Conservation (phyloP, 352 stramenopile genomes). For the Globisporangium cederbergense region DNA sequence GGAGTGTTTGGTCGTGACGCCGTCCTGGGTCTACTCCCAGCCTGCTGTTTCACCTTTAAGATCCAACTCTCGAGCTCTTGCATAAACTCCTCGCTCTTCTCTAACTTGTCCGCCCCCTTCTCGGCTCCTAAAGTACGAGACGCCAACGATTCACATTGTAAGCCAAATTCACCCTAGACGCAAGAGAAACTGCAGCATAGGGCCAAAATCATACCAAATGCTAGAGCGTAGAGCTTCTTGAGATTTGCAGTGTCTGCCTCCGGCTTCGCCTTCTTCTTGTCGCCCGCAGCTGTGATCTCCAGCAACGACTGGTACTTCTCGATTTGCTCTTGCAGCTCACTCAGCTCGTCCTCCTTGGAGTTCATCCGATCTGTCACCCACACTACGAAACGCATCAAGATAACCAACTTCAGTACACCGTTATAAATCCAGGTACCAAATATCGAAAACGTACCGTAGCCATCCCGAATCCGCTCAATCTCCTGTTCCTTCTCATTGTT, state of each 20-base stretch:
- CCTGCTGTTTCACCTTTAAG: slow-evolving; percentile 7
- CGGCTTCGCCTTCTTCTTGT: slow-evolving; percentile 16
- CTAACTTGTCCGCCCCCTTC: slow-evolving; percentile 7
- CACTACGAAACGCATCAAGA: slow-evolving; percentile 32
- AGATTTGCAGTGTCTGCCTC: slow-evolving; percentile 7
- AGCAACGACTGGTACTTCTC: slow-evolving; percentile 81
- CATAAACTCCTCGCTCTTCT: slow-evolving; percentile 20
- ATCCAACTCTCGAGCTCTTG: slow-evolving; percentile 28
- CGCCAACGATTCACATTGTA: background rate
- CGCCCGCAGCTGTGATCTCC: slow-evolving; percentile 39
- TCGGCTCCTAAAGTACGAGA: slow-evolving; percentile 1
- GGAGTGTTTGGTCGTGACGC: slow-evolving; percentile 4
- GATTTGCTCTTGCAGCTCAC: slow-evolving; percentile 80
- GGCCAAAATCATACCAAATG: slow-evolving; percentile 7
- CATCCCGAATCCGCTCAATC: slow-evolving; percentile 84
- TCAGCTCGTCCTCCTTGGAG: slow-evolving; percentile 83
- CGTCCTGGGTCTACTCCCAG: background rate
- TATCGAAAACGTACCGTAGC: slow-evolving; percentile 40
- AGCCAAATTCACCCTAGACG: background rate
- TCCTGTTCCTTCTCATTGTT: slow-evolving; percentile 87
- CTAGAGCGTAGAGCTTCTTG: slow-evolving; percentile 13
- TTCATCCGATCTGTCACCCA: slow-evolving; percentile 89
- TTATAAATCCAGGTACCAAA: background rate
- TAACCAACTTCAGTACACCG: background rate
- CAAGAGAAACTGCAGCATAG: background rate